A percentile compares a stretch with the other conserved stretches of the same genome.
Conservation (phyloP, 2,329 filamentous ascomycete species). For the Cladosporium sphaerospermum region DNA sequence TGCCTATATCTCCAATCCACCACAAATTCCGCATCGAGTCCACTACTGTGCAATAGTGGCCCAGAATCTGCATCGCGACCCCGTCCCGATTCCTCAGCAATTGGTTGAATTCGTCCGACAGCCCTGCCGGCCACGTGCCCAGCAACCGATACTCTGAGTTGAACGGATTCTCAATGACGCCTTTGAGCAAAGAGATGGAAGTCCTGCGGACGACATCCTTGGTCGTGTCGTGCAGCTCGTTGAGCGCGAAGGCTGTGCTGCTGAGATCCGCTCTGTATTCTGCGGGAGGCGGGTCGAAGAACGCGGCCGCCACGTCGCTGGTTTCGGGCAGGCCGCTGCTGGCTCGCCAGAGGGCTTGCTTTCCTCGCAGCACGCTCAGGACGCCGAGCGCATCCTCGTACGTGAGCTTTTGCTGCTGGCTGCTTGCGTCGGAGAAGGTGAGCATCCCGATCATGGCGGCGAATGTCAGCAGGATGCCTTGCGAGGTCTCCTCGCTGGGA, state of each 20-base stretch:
- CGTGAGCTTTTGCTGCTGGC: background rate
- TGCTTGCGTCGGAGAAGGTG: slow-evolving; percentile 7
- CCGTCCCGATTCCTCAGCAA: background rate
- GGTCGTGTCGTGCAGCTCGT: background rate
- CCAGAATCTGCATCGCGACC: background rate
- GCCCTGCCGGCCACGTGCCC: slow-evolving; percentile 1
- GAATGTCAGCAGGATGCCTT: background rate
- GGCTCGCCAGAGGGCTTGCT: slow-evolving; percentile 8
- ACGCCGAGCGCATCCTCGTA: slow-evolving; percentile 1
- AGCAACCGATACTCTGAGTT: slow-evolving; percentile 3
- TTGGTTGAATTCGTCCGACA: slow-evolving; percentile 1
- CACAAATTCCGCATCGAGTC: slow-evolving; percentile 3
- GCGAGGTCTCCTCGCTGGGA: background rate
- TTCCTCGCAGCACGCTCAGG: background rate
- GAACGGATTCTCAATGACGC: background rate
- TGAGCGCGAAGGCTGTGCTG: background rate
- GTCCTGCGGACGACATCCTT: background rate
- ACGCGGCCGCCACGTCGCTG: background rate
- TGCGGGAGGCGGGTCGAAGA: slow-evolving; percentile 3
- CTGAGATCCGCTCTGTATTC: background rate
- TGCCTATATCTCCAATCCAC: slow-evolving; percentile 5
- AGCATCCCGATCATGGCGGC: slow-evolving; percentile 5
- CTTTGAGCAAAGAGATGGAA: background rate
- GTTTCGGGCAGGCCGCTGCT: background rate
- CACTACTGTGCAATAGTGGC: slow-evolving; percentile 6